Percentiles rank a stretch among this genome's conserved stretches.
Conservation (phyloP, 2,329 filamentous ascomycete species). For the Escovopsis weberi region DNA sequence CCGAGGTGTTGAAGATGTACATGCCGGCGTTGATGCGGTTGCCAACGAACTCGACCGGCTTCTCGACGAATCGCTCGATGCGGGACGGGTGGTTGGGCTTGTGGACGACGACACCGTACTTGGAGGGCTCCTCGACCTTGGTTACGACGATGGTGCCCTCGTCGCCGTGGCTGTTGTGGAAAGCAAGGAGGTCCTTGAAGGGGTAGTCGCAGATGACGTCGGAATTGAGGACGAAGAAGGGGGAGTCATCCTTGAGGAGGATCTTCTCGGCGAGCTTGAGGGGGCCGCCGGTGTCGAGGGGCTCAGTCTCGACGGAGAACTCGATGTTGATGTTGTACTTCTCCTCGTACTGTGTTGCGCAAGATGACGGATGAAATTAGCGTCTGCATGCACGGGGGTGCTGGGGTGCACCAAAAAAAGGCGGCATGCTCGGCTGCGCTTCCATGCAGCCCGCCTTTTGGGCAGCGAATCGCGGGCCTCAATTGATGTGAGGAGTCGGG, state of each 20-base stretch:
- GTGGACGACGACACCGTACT: conserved; percentile 97
- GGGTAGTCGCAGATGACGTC: conserved; percentile 98
- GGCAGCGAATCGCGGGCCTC: conserved; percentile 2
- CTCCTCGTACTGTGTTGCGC: conserved; percentile 56
- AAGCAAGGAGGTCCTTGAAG: conserved; percentile 75
- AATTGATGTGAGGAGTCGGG: not conserved
- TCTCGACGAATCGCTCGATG: conserved; percentile 98
- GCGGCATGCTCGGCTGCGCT: not conserved
- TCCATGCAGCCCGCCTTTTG: too few species aligned
- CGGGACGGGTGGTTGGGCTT: conserved; percentile 79
- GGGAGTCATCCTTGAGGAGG: conserved; percentile 80
- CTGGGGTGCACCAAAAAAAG: too few species aligned
- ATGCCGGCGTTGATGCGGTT: conserved; percentile 98
- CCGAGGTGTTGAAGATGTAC: conserved; percentile 90
- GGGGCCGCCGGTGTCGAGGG: conserved; percentile 85
- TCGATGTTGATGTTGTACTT: conserved; percentile 90
- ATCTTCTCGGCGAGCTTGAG: conserved; percentile 90
- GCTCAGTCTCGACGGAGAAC: conserved; percentile 93
- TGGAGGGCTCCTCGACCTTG: conserved; percentile 97
- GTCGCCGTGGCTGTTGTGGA: conserved; percentile 85
- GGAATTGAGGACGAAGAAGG: conserved; percentile 97
- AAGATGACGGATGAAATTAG: conserved; percentile 1
- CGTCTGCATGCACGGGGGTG: not conserved
- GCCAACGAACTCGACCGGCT: conserved; percentile 95
- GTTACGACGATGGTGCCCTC: conserved; percentile 98